Evolutionary conservation across 2,329 filamentous ascomycete genomes (phyloP).

Genomic region (Aureobasidium sp.): DNA sequence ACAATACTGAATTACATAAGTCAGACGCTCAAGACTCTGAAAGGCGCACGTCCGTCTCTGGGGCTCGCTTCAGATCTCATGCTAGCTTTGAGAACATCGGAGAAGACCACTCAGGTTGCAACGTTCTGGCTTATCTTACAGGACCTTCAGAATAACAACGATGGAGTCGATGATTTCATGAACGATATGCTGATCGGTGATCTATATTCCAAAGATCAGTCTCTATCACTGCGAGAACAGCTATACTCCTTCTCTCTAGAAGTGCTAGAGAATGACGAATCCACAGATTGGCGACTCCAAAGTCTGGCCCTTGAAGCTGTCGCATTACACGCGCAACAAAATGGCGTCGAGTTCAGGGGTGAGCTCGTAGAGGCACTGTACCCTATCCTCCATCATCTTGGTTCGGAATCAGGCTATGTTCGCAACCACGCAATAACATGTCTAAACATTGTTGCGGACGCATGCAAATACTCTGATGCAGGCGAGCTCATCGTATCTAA

Average conservation of each 20-base stretch:
- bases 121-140: conserved; percentile 75
- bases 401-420: conserved; percentile 57
- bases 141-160: conserved; percentile 52
- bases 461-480: conserved; percentile 66
- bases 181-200: conserved; percentile 56
- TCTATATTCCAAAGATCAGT: conserved; percentile 11
- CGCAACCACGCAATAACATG: conserved; percentile 75
- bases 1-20: conserved; percentile 18
- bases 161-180: conserved; percentile 44
- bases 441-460: conserved; percentile 66
- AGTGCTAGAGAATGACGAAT: conserved; percentile 40
- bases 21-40: not conserved
- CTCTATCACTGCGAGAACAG: conserved; percentile 42
- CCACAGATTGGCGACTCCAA: conserved; percentile 61
- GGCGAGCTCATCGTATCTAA: conserved; percentile 79
- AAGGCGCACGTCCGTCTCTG: not conserved
- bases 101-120: conserved; percentile 53
- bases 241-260: conserved; percentile 61
- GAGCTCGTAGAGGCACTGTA: conserved; percentile 90
- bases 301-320: conserved; percentile 75
- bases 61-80: conserved; percentile 52
- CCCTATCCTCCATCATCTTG: conserved; percentile 80
- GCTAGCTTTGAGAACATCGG: conserved; percentile 50
- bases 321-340: conserved; percentile 62
- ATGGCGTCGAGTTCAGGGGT: conserved; percentile 61